Evolutionary conservation across 495 filamentous ascomycete species (phyloP), one percentile per base, ranked within the genome.

Genomic region (Penicillium atrosanguineum): DNA sequence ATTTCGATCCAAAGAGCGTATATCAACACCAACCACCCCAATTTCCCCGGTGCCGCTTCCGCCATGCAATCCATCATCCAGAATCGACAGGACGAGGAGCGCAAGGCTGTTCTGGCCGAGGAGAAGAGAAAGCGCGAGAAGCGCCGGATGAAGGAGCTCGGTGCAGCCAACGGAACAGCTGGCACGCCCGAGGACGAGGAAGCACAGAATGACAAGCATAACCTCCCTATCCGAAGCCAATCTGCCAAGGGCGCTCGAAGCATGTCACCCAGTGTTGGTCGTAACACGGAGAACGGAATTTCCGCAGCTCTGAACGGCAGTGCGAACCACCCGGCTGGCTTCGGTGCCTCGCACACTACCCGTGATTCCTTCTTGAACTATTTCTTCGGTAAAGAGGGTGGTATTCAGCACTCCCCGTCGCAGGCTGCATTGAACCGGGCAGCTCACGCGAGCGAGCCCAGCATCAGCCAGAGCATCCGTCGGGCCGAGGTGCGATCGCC

Each of bases 1-100:
- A 99, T 97, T 39, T 86, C 93, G 11, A 99, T 99, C 29, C 94
- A 99, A 71, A 82, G 94, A 53, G 94, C 94, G 15, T 99, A 99
- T 69, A 97, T 99, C 70, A 99, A 99, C 71, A 99, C 94, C 38
- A 99, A 99, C 66, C 94, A 99, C 61, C 94, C 94, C 29, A 99
- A 99, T 63, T 99, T 99, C 77, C 82, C 97, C 19, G 95, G 94
- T 40, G 94, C 94, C 11, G 93, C 94, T 7, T 92, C 91, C n/a
- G 94, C 94, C 23, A 99, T 99, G 94, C 90, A 88, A 49, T 88
- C 91, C 9, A 93, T 97, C 45, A 93, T 99, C 36, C 87, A 86
- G 62, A 90, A 87, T 62, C 95, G 91, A 69, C 90, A 97, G 64
- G 93, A 99, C 53, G 85, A 91, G 65, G 94, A 97, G 65, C 83